Evolutionary conservation across 2,329 filamentous ascomycete genomes (phyloP).

Genomic region (Tolypocladium sp.): DNA sequence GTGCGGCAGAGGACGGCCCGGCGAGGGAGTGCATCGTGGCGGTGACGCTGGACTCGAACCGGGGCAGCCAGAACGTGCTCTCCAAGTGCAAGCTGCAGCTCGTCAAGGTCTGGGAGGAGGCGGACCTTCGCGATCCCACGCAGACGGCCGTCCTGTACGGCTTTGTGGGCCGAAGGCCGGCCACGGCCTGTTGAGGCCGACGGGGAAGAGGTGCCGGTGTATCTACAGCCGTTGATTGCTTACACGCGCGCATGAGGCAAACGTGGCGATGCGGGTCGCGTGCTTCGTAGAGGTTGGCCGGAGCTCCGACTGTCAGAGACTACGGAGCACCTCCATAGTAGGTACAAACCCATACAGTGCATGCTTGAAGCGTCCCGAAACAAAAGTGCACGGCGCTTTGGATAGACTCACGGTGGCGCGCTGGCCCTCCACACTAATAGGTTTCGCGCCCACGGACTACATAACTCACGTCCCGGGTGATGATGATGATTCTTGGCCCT

Average conservation of each 20-base stretch:
- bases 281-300: background rate
- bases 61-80: conserved; percentile 45
- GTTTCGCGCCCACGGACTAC: too few species aligned
- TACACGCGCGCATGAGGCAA: background rate
- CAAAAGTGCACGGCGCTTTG: background rate
- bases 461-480: background rate
- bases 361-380: too few species aligned
- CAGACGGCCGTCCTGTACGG: conserved; percentile 13
- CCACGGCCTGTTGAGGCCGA: background rate
- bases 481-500: background rate
- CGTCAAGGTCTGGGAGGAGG: conserved; percentile 28
- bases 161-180: conserved; percentile 6
- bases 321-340: too few species aligned
- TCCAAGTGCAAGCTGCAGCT: conserved; percentile 35
- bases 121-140: conserved; percentile 11
- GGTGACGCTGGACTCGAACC: conserved; percentile 39
- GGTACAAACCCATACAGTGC: too few species aligned
- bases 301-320: background rate
- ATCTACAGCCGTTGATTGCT: background rate
- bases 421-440: background rate
- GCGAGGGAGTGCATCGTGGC: conserved; percentile 32
- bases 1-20: conserved; percentile 13
- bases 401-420: background rate
- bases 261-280: background rate
- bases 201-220: background rate